Conservation (phyloP, 192 early-diverging fungal species). For the Mortierella antarctica region DNA sequence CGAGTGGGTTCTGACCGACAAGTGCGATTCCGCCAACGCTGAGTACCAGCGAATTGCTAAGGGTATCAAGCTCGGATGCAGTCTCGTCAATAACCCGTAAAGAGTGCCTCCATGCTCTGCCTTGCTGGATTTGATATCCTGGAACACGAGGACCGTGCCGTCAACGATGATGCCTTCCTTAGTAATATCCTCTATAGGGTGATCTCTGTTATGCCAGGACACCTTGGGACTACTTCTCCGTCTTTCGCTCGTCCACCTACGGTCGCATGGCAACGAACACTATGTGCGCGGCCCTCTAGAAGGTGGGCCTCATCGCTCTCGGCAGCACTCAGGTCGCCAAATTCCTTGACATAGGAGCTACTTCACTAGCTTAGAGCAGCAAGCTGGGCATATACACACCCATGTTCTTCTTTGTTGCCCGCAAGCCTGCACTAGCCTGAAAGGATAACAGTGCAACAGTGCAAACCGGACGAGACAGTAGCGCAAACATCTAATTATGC, state of each 20-base stretch:
- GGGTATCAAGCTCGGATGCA: slow-evolving; percentile 73
- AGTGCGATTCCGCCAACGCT: slow-evolving; percentile 80
- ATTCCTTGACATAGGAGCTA: slow-evolving; percentile 82
- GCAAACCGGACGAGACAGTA: too few relatives aligned
- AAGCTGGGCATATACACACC: slow-evolving; percentile 89
- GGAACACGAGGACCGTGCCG: slow-evolving; percentile 69
- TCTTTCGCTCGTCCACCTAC: slow-evolving; percentile 57
- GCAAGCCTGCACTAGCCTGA: slow-evolving; percentile 58
- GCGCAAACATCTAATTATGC: too few relatives aligned
- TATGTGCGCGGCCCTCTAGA: slow-evolving; percentile 77
- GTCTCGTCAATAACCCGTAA: slow-evolving; percentile 19
- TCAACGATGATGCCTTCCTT: slow-evolving; percentile 62
- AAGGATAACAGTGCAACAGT: too few relatives aligned
- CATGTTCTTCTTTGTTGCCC: slow-evolving; percentile 85
- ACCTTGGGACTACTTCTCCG: slow-evolving; percentile 35
- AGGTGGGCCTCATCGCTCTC: slow-evolving; percentile 76
- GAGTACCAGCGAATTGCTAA: slow-evolving; percentile 78
- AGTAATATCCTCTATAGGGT: slow-evolving; percentile 74
- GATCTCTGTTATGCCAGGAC: slow-evolving; percentile 45
- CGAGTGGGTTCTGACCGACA: slow-evolving; percentile 91
- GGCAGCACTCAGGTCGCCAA: slow-evolving; percentile 83
- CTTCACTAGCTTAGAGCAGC: slow-evolving; percentile 80
- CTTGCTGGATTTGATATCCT: slow-evolving; percentile 85
- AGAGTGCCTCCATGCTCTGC: slow-evolving; percentile 71
- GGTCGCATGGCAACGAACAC: slow-evolving; percentile 77